Conservation (phyloP, 2,329 filamentous ascomycete genomes). For the Teratosphaeria viscida region DNA sequence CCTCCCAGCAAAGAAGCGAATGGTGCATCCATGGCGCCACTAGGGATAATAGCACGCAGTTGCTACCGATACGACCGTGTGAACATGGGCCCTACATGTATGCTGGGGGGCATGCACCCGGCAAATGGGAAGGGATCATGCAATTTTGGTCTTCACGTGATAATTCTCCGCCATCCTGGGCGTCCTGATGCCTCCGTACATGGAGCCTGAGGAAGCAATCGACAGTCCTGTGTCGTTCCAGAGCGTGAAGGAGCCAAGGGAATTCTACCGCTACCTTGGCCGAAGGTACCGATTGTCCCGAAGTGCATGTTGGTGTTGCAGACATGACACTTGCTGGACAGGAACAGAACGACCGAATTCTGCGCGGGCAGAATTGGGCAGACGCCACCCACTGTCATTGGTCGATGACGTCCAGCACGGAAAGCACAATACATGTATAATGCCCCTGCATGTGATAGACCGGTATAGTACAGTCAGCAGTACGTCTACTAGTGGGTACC, state of each 20-base stretch:
- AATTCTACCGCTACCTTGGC: too few relatives aligned
- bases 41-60: not conserved
- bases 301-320: too few relatives aligned
- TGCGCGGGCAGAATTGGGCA: not conserved
- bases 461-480: not conserved
- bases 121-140: not conserved
- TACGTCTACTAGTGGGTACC: too few relatives aligned
- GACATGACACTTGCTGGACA: too few relatives aligned
- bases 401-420: not conserved
- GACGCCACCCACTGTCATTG: not conserved
- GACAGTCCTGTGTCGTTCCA: not conserved
- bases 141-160: not conserved
- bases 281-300: too few relatives aligned
- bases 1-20: not conserved
- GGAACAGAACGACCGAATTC: not conserved
- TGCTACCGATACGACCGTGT: not conserved
- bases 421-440: not conserved
- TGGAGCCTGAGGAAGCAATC: not conserved
- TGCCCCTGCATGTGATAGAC: not conserved
- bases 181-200: too few relatives aligned
- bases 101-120: not conserved
- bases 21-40: too few relatives aligned
- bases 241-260: not conserved
- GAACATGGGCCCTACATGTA: not conserved
- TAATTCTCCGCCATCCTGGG: too few relatives aligned